These are phyloP conservation scores for Rhodotorula toruloides DNA, from an alignment of 768 basidiomycete species.

Conservation along the genomic window DNA sequence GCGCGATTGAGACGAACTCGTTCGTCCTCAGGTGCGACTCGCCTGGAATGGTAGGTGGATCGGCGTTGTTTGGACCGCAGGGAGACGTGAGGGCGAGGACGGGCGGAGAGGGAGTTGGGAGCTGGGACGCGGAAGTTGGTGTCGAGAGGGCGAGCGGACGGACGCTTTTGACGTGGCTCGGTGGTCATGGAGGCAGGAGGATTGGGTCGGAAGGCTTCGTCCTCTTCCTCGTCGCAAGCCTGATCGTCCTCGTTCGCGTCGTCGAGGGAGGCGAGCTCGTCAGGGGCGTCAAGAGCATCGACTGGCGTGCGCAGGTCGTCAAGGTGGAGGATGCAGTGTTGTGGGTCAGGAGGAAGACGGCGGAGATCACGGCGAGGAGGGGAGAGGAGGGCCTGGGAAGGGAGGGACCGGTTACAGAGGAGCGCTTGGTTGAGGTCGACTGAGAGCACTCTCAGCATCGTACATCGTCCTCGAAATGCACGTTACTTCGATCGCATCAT, in stretches of 20 bases:
- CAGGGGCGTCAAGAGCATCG: neutral
- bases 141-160: neutral
- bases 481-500: no score
- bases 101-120: neutral
- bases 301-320: neutral
- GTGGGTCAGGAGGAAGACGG: neutral
- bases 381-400: neutral
- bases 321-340: no score
- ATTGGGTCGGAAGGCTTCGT: neutral
- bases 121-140: neutral
- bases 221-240: neutral
- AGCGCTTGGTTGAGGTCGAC: neutral
- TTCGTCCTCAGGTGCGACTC: constrained; percentile 28
- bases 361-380: no score
- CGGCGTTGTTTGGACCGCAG: constrained; percentile 1
- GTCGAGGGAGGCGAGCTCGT: neutral
- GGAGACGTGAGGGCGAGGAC: neutral
- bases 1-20: constrained; percentile 10
- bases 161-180: neutral
- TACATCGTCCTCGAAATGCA: no score
- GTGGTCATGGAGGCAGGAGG: neutral
- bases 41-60: neutral
- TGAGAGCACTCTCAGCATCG: no score
- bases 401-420: neutral
- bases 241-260: neutral